Conservation (phyloP, 371 early-diverging fungal species). For the Nematocida ironsii region DNA sequence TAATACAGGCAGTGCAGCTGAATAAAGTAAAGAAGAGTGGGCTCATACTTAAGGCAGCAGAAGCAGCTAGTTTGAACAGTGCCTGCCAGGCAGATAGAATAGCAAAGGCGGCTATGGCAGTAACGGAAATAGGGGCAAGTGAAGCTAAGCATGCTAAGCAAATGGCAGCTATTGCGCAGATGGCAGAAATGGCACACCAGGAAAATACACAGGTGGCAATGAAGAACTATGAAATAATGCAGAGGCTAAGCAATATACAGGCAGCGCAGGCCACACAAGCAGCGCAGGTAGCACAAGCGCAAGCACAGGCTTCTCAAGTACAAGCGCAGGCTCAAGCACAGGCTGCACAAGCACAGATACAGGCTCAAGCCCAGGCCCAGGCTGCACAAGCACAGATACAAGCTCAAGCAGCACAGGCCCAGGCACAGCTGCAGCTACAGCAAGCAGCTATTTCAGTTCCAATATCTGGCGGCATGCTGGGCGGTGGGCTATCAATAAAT, state of each 20-base stretch:
- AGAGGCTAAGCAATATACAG: background rate
- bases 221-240: constrained; percentile 2
- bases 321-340: constrained; percentile 17
- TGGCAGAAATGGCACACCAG: constrained; percentile 12
- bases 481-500: background rate
- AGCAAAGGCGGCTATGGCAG: constrained; percentile 33
- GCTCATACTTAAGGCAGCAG: constrained; percentile 15
- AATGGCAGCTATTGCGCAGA: constrained; percentile 24
- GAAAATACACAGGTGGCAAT: constrained; percentile 7
- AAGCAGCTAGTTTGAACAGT: constrained; percentile 28
- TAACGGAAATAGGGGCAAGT: constrained; percentile 12
- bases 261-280: background rate
- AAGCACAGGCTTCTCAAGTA: constrained; percentile 12
- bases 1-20: constrained; percentile 7
- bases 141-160: constrained; percentile 31
- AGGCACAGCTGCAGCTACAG: background rate
- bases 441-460: background rate
- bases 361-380: constrained; percentile 16
- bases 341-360: background rate
- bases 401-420: constrained; percentile 3
- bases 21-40: background rate
- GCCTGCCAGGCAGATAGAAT: constrained; percentile 32
- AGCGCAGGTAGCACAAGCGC: constrained; percentile 1
- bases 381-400: background rate
- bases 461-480: background rate